These are phyloP conservation scores for Capsella bursapastoris DNA, from an alignment of 345 rosid species.

Conservation along the genomic window DNA sequence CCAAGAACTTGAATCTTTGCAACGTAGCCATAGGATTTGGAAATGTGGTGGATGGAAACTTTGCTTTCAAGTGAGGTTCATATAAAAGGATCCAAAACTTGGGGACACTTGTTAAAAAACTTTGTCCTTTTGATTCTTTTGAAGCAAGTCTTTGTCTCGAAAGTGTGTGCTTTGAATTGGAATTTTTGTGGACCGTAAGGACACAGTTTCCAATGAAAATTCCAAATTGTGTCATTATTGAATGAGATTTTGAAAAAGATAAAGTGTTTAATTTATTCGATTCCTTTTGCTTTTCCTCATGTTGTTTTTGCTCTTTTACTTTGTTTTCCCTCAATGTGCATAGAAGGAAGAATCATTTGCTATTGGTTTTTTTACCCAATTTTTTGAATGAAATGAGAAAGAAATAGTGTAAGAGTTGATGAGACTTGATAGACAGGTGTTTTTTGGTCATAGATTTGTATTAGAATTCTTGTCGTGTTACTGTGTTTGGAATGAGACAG, in stretches of 20 bases:
- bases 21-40: slow-evolving; percentile 65
- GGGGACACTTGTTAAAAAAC: slow-evolving; percentile 23
- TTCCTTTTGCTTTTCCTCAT: slow-evolving; percentile 31
- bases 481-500: slow-evolving; percentile 4
- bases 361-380: slow-evolving; percentile 4
- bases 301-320: slow-evolving; percentile 28
- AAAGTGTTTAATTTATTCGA: slow-evolving; percentile 28
- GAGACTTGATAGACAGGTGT: slow-evolving; percentile 18
- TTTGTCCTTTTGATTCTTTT: slow-evolving; percentile 44
- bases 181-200: slow-evolving; percentile 47
- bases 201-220: slow-evolving; percentile 34
- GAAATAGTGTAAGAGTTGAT: slow-evolving; percentile 18
- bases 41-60: slow-evolving; percentile 1
- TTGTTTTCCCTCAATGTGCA: slow-evolving; percentile 28
- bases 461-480: slow-evolving; percentile 4
- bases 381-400: neutral
- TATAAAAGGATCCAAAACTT: slow-evolving; percentile 52
- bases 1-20: slow-evolving; percentile 81
- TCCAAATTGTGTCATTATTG: slow-evolving; percentile 43
- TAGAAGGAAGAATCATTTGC: slow-evolving; percentile 35
- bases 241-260: slow-evolving; percentile 27
- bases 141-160: slow-evolving; percentile 37
- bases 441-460: slow-evolving; percentile 33
- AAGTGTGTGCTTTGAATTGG: slow-evolving; percentile 66
- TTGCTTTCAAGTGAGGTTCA: slow-evolving; percentile 42